A percentile compares a stretch with the other conserved stretches of the same genome.
These are phyloP conservation scores for Durio zibethinus DNA, from an alignment of 345 rosid genomes.

Conservation along the genomic window DNA sequence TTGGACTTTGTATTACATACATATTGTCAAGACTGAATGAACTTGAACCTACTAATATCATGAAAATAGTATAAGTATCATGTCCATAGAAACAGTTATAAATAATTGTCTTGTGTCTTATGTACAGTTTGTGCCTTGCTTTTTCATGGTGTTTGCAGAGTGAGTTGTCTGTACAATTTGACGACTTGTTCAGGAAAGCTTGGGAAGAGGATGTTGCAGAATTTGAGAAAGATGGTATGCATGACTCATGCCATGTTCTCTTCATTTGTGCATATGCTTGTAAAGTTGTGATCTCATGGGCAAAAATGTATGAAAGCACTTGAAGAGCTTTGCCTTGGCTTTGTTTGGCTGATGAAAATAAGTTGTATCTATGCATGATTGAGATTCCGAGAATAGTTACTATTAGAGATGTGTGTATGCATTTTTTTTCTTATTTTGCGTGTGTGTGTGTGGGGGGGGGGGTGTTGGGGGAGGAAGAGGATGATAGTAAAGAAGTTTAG, in stretches of 20 bases:
- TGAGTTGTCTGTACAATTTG: slow-evolving; percentile 81
- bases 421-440: neutral
- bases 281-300: slow-evolving; percentile 2
- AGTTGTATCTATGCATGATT: neutral
- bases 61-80: neutral
- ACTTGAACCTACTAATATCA: neutral
- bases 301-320: neutral
- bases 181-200: slow-evolving; percentile 78
- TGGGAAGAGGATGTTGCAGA: slow-evolving; percentile 81
- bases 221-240: slow-evolving; percentile 58
- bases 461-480: neutral
- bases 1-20: neutral
- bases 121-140: neutral
- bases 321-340: neutral
- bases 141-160: slow-evolving; percentile 43
- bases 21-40: neutral
- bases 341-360: slow-evolving; percentile 1
- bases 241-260: slow-evolving; percentile 9
- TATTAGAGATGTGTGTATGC: neutral
- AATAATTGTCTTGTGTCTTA: neutral
- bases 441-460: neutral
- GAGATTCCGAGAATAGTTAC: neutral
- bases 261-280: slow-evolving; percentile 7
- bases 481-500: neutral
- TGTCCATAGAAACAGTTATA: neutral